These are phyloP conservation scores for Apiosordaria backusii DNA, from an alignment of 495 filamentous ascomycete species.

Conservation along the genomic window DNA sequence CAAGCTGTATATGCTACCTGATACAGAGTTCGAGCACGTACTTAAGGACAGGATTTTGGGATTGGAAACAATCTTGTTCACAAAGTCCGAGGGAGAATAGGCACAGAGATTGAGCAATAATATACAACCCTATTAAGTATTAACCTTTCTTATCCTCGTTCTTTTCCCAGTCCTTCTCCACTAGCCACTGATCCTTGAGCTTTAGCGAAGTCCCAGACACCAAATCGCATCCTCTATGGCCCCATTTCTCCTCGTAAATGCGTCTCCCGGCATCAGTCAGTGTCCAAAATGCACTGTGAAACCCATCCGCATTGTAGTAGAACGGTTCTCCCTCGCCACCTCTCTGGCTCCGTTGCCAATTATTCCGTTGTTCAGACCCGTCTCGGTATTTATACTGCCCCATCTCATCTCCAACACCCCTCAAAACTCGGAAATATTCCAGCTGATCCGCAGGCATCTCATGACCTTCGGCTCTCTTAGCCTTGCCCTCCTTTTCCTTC, in stretches of 20 bases:
- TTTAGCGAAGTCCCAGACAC: constrained; percentile 25
- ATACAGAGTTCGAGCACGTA: too few relatives aligned
- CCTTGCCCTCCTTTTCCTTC: constrained; percentile 22
- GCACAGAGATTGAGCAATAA: too few relatives aligned
- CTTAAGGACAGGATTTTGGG: too few relatives aligned
- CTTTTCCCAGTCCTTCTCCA: constrained; percentile 21
- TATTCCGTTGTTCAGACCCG: constrained; percentile 39
- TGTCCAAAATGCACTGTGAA: constrained; percentile 46
- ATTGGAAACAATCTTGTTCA: too few relatives aligned
- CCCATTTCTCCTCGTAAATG: constrained; percentile 58
- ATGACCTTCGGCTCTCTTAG: constrained; percentile 17
- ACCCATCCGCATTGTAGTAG: constrained; percentile 52
- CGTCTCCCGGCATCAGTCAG: constrained; percentile 48
- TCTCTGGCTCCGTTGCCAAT: constrained; percentile 51
- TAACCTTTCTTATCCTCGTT: neutral
- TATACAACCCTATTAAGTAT: too few relatives aligned
- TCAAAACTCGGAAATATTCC: constrained; percentile 25
- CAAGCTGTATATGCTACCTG: too few relatives aligned
- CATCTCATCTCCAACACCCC: constrained; percentile 36
- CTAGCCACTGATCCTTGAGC: constrained; percentile 35
- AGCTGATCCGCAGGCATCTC: constrained; percentile 34
- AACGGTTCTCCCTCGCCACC: constrained; percentile 58
- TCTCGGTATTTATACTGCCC: constrained; percentile 33
- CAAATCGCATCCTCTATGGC: constrained; percentile 32
- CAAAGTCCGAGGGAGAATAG: too few relatives aligned